These are phyloP conservation scores for Alloteropsis semialata DNA, from an alignment of 176 grass and related monocot species.

Conservation along the genomic window DNA sequence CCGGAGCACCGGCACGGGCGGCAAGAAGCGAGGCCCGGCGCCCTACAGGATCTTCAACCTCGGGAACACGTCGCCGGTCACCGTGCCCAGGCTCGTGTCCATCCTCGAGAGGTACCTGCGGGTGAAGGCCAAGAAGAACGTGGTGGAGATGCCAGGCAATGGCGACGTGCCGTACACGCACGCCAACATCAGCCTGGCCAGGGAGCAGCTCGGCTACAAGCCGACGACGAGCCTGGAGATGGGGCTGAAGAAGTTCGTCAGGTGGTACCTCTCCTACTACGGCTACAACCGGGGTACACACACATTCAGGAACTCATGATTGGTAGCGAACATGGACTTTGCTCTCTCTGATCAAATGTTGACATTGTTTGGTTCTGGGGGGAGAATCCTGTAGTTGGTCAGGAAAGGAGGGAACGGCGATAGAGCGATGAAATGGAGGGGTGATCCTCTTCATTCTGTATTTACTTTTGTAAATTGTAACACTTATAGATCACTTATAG, in stretches of 20 bases:
- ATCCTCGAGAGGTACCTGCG: slow-evolving; percentile 61
- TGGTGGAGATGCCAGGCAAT: slow-evolving; percentile 75
- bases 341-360: background rate
- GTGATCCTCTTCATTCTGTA: background rate
- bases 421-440: background rate
- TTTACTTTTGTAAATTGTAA: slow-evolving; percentile 23
- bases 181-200: slow-evolving; percentile 60
- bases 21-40: slow-evolving; percentile 45
- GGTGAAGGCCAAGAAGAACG: slow-evolving; percentile 49
- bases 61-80: slow-evolving; percentile 72
- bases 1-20: slow-evolving; percentile 50
- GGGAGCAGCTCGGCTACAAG: slow-evolving; percentile 58
- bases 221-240: slow-evolving; percentile 52
- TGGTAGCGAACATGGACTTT: background rate
- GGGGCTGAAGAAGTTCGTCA: slow-evolving; percentile 71
- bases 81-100: slow-evolving; percentile 47
- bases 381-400: background rate
- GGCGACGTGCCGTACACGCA: slow-evolving; percentile 75
- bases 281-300: slow-evolving; percentile 44
- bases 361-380: background rate
- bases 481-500: background rate
- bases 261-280: slow-evolving; percentile 79
- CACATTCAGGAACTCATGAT: slow-evolving; percentile 33
- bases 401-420: background rate
- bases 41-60: slow-evolving; percentile 76